Base-by-base conservation (phyloP, 371 early-diverging fungal genomes). In the Batkoa obscura region DNA sequence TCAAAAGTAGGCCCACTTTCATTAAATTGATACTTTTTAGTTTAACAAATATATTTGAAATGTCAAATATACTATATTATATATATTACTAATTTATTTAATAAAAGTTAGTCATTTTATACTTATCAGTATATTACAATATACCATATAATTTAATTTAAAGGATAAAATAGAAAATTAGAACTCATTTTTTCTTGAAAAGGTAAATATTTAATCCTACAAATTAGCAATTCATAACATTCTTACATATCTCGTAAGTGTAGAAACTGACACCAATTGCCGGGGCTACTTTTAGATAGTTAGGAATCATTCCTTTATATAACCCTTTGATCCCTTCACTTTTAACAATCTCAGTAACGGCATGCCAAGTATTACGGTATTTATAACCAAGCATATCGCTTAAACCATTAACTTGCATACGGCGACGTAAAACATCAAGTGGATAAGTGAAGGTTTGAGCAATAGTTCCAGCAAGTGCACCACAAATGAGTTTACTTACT, bases 371-470 rank as follows among this genome's bases (percentile, higher is more conserved):
- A 39, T 74, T 80, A 4, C 62, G 67, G 63, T 88, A 88, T 61
- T 80, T 75, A 66, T 83, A 84, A 37, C 70, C 69, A 4, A 53
- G n/a, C 48, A 82, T 73, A 23, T 65, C 68, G 2, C 75, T 69
- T 84, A 88, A 81, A 4, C 85, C 80, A n/a, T 80, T 82, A 55
- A 88, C 85, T 66, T 90, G 91, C 77, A 90, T 80, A 45, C 86
- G 72, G 43, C 91, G 73, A 23, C 91, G 75, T 45, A 90, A 65
- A 1, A 90, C 83, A 58, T 90, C 90, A 60, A 94, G 68, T 31
- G 94, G 94, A 64, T 92, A 94, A 8, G 90, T 90, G 35, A 86
- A 74, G 1, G 88, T 86, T 66, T 93, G 93, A 3, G 86, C 85
- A 62, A 87, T 78, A 54, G 87, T 81, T 13, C 94, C 94, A 23